phyloP scores from a whole-genome alignment of 371 early-diverging fungal species.

The Lichtheimia hyalospora region DNA sequence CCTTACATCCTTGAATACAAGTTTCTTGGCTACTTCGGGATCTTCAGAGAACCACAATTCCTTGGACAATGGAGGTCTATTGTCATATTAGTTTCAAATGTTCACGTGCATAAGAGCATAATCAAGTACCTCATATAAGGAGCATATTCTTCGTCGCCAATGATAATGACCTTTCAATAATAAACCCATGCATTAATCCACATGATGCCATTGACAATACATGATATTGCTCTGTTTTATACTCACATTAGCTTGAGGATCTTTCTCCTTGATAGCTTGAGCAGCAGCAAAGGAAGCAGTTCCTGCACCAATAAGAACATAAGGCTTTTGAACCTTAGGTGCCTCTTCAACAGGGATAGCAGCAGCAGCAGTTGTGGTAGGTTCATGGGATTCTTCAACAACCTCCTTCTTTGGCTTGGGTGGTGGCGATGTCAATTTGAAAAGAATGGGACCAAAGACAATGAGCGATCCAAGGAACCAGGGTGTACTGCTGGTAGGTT shows the following conservation, averaged over 20 bases:
- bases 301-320: conserved; percentile 65
- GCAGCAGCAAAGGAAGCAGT: conserved; percentile 71
- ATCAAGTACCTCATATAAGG: conserved; percentile 63
- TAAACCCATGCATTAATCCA: no score
- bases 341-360: conserved; percentile 13
- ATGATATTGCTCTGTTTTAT: neutral
- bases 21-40: conserved; percentile 41
- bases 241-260: conserved; percentile 64
- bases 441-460: conserved; percentile 60
- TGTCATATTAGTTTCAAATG: neutral
- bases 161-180: conserved; percentile 56
- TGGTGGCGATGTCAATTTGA: conserved; percentile 61
- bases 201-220: no score
- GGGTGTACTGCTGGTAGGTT: conserved; percentile 36
- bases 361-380: conserved; percentile 2
- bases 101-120: neutral
- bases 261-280: conserved; percentile 67
- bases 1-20: conserved; percentile 66
- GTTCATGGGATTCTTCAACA: conserved; percentile 21
- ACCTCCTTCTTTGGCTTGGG: conserved; percentile 41
- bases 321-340: conserved; percentile 40
- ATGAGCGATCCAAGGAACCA: conserved; percentile 62
- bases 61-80: conserved; percentile 68
- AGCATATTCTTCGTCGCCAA: conserved; percentile 61
- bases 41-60: conserved; percentile 76